Base-by-base conservation (phyloP, 2,329 filamentous ascomycete genomes). In the Fonsecaea monophora region DNA sequence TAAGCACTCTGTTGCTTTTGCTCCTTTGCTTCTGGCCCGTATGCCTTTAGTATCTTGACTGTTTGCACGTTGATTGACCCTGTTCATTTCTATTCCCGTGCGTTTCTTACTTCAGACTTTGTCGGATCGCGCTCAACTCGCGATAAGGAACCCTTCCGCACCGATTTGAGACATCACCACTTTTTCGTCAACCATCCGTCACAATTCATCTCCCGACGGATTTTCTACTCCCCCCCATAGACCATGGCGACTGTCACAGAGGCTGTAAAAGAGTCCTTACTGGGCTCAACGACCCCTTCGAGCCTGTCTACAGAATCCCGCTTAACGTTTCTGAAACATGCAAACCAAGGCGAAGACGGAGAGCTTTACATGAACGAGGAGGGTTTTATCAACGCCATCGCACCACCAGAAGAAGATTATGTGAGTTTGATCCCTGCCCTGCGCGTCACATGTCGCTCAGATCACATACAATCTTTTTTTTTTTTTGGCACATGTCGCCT, bases 301-400 rank as follows among this genome's bases (percentile, higher is more conserved):
- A 84, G 90, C 77, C 81, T 94, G 72, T 93, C 92, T 57, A 84
- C 87, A 68, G 89, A 94, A 78, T 89, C 90, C 71, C 91, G 89
- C 80, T 83, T 88, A 65, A 88, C 88, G 69, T 99, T 98, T 80
- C 80, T 88, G 73, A 86, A 86, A 76, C 84, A 94, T 82, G 92
- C 95, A 48, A 81, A 86, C 75, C 90, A 90, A 78, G 92, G 96
- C 75, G 84, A 88, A 73, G 85, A 88, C 9, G 94, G 91, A 66
- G 92, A 97, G 75, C 83, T 89, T 64, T 92, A 86, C 76, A 91
- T 99, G 87, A 89, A 86, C 54, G 87, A 90, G 69, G 87, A 94
- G n/a, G 87, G 96, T 77, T 99, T 99, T 78, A 88, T 97, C 74
- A 85, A 94, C 75, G 94, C 94, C 34, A 89, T 99, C 81, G 94